These are phyloP conservation scores for Pleurotus cornucopiae DNA, from an alignment of 768 basidiomycete genomes.

Conservation along the genomic window DNA sequence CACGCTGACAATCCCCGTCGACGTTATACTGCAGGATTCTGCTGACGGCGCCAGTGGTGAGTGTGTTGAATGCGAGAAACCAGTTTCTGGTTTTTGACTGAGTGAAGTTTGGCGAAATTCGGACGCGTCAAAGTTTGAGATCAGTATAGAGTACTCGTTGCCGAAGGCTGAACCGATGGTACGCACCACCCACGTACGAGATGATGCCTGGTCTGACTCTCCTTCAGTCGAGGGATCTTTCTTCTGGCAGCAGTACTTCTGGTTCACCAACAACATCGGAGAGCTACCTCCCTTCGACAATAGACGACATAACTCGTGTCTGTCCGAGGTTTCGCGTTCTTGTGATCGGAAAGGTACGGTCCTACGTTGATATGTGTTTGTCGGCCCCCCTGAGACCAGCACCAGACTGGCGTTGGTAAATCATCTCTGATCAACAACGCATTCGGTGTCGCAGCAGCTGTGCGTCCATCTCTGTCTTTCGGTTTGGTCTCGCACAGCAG, in stretches of 20 bases:
- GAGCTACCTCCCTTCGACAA: neutral
- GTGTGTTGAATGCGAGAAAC: too few species aligned
- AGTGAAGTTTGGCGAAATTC: neutral
- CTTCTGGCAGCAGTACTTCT: neutral
- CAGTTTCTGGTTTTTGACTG: neutral
- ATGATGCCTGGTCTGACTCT: neutral
- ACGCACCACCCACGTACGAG: neutral
- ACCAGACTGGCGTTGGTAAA: slow-evolving; percentile 25
- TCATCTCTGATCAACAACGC: slow-evolving; percentile 23
- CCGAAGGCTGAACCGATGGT: neutral
- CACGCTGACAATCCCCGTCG: neutral
- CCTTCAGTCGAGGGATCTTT: neutral
- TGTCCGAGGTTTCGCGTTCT: slow-evolving; percentile 20
- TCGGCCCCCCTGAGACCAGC: neutral
- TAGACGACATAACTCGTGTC: slow-evolving; percentile 1
- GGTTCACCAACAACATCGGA: neutral
- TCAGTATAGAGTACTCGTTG: neutral
- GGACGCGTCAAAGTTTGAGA: neutral
- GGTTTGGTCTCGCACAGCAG: neutral
- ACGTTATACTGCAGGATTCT: neutral
- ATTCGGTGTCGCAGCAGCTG: slow-evolving; percentile 22
- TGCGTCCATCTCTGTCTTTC: slow-evolving; percentile 4
- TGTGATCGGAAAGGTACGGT: slow-evolving; percentile 22
- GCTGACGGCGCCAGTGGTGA: neutral
- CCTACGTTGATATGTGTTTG: neutral